A percentile compares a stretch with the other conserved stretches of the same genome.
Conservation (phyloP, 2,329 filamentous ascomycete species). For the Chrysoporthe deuterocubensis region DNA sequence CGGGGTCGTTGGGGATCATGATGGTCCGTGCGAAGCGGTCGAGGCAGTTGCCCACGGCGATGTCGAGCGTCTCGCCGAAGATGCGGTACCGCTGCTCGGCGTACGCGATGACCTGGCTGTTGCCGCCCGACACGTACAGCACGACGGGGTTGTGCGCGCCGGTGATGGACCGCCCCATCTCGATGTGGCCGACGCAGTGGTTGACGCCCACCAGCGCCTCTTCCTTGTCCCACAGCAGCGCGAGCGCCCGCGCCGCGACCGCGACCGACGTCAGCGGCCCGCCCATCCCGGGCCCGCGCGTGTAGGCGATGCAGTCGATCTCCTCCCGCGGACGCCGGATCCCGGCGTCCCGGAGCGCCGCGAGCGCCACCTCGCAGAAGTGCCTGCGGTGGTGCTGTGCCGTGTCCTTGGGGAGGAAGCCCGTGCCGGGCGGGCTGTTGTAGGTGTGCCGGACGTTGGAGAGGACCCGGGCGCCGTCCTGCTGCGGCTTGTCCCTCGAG, state of each 20-base stretch:
- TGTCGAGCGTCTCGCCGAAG: constrained; percentile 96
- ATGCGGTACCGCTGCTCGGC: constrained; percentile 93
- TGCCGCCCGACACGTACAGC: constrained; percentile 83
- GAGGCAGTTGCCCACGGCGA: constrained; percentile 95
- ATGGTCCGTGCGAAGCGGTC: constrained; percentile 94
- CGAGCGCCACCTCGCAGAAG: constrained; percentile 81
- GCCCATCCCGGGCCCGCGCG: constrained; percentile 94
- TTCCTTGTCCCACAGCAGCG: constrained; percentile 82
- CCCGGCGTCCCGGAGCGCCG: constrained; percentile 73
- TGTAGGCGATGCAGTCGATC: constrained; percentile 94
- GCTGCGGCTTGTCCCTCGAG: constrained; percentile 21
- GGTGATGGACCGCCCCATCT: constrained; percentile 95
- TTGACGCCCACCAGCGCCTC: constrained; percentile 83
- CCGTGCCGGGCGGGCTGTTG: constrained; percentile 85
- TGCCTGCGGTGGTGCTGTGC: constrained; percentile 87
- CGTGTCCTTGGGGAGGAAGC: constrained; percentile 96
- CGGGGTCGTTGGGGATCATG: constrained; percentile 91
- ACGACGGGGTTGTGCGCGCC: constrained; percentile 91
- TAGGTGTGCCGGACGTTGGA: constrained; percentile 96
- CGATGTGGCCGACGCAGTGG: constrained; percentile 97
- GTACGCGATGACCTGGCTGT: constrained; percentile 44
- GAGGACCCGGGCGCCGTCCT: constrained; percentile 69
- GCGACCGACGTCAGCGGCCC: constrained; percentile 87
- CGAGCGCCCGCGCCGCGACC: constrained; percentile 79
- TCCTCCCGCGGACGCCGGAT: constrained; percentile 58